Conservation (phyloP, 352 stramenopile species). For the Globisporangium lucens region DNA sequence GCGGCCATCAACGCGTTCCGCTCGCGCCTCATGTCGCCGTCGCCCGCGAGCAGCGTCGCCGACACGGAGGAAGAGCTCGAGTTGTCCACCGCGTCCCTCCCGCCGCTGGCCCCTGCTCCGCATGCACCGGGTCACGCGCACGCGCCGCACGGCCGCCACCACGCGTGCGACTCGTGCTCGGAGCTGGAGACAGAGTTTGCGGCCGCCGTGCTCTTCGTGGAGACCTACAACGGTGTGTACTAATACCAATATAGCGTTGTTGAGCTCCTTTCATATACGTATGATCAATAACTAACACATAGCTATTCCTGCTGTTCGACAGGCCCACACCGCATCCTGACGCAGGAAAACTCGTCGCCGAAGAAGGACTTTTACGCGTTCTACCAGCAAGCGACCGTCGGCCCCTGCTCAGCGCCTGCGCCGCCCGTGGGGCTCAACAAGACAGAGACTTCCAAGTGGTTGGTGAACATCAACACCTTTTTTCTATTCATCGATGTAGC, state of each 20-base stretch:
- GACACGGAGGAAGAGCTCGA: constrained; percentile 43
- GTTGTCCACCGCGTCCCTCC: constrained; percentile 26
- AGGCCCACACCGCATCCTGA: constrained; percentile 74
- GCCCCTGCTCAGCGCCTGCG: constrained; percentile 38
- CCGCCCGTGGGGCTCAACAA: constrained; percentile 39
- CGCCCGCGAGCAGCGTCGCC: constrained; percentile 23
- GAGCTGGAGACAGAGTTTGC: constrained; percentile 74
- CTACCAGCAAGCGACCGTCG: constrained; percentile 71
- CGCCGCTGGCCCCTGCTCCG: constrained; percentile 24
- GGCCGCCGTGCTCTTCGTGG: constrained; percentile 71
- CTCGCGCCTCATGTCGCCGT: constrained; percentile 38
- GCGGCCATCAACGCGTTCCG: constrained; percentile 37
- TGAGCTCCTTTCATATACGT: not conserved
- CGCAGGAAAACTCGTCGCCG: constrained; percentile 61
- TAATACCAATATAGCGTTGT: not conserved
- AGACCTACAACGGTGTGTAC: constrained; percentile 59
- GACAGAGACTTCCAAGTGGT: constrained; percentile 57
- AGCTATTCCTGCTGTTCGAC: not conserved
- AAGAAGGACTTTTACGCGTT: constrained; percentile 82
- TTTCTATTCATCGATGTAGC: not conserved
- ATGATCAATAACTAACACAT: not conserved
- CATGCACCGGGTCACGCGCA: constrained; percentile 12
- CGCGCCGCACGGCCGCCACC: constrained; percentile 19
- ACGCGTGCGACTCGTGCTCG: constrained; percentile 43
- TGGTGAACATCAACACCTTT: not conserved